Percentiles rank a stretch among this genome's conserved stretches.
phyloP scores from a whole-genome alignment of 257 asterid genomes.

The Solanum lycopersicoides region DNA sequence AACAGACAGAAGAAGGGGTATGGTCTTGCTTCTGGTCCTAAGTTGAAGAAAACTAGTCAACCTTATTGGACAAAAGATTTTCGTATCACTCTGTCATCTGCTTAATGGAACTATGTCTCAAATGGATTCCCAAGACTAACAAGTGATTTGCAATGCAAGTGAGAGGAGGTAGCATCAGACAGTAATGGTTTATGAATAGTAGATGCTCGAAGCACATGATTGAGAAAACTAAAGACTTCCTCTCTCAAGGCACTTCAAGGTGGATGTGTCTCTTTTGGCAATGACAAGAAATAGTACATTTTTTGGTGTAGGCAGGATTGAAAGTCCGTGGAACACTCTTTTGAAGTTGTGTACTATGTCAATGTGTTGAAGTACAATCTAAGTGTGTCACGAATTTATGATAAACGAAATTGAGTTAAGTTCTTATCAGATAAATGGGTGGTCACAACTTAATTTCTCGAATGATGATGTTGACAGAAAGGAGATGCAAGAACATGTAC shows the following conservation, averaged over 20 bases:
- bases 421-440: neutral
- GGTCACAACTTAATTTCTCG: neutral
- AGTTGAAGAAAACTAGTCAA: neutral
- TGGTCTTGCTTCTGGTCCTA: neutral
- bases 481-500: neutral
- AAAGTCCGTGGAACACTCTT: neutral
- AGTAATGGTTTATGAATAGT: neutral
- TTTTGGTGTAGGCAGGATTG: neutral
- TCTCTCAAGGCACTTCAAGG: neutral
- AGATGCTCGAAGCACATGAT: neutral
- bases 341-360: neutral
- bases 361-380: neutral
- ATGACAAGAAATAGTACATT: neutral
- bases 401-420: neutral
- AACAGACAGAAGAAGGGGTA: neutral
- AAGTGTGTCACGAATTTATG: neutral
- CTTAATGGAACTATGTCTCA: neutral
- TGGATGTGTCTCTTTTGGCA: neutral
- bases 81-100: neutral
- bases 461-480: neutral
- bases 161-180: neutral
- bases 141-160: neutral
- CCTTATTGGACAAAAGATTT: neutral
- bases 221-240: neutral
- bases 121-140: neutral